phyloP scores from a whole-genome alignment of 208 protist species.

The Crithidia thermophila region DNA sequence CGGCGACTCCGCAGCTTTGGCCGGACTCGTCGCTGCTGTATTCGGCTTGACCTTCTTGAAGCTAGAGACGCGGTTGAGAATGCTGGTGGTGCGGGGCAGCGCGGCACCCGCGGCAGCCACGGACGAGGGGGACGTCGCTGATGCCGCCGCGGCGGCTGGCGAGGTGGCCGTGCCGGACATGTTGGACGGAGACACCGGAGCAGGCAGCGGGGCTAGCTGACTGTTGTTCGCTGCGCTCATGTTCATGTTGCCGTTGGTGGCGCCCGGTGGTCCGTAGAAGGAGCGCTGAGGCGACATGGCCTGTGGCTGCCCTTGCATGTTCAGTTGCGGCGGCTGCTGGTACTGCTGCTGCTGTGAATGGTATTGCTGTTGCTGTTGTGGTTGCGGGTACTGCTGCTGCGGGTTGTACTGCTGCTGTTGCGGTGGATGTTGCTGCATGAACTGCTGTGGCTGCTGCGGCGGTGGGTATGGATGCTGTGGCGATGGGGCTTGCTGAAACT shows the following conservation, averaged over 20 bases:
- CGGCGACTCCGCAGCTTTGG: not conserved
- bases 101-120: not conserved
- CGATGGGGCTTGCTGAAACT: not conserved
- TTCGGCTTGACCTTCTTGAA: constrained; percentile 34
- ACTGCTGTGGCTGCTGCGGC: not conserved
- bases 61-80: constrained; percentile 44
- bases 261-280: not conserved
- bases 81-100: constrained; percentile 30
- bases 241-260: not conserved
- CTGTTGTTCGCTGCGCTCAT: too few species aligned
- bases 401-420: not conserved
- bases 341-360: not conserved
- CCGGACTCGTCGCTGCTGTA: not conserved
- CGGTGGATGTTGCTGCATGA: too few species aligned
- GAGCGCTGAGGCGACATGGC: not conserved
- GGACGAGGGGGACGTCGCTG: not conserved
- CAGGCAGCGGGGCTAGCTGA: not conserved
- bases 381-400: not conserved
- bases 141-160: not conserved
- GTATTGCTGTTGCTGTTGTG: not conserved
- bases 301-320: not conserved
- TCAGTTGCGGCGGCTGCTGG: not conserved
- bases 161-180: not conserved
- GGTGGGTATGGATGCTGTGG: not conserved
- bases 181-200: constrained; percentile 10